phyloP scores from a whole-genome alignment of 805 yeast genomes.

The Suhomyces tanzawaensis region DNA sequence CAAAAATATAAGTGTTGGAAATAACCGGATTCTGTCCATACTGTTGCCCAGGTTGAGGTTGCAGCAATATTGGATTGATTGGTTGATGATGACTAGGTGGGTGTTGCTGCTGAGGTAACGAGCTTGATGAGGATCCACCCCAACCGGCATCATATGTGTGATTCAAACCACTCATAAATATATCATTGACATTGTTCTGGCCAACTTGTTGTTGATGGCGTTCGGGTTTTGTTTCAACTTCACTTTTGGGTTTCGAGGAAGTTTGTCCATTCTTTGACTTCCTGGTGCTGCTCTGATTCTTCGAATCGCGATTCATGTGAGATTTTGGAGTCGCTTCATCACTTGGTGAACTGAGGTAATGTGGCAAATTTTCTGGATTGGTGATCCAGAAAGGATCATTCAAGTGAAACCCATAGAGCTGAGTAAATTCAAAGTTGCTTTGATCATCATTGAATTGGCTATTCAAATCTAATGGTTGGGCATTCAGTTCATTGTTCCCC shows the following conservation, averaged over 20 bases:
- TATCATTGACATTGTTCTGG: neutral
- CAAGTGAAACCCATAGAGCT: constrained; percentile 39
- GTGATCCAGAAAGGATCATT: constrained; percentile 54
- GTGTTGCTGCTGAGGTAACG: neutral
- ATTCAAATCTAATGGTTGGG: neutral
- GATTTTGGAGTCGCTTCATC: constrained; percentile 17
- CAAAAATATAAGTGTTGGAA: constrained; percentile 2
- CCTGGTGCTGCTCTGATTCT: too few species aligned
- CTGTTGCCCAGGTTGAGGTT: neutral
- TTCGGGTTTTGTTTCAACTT: neutral
- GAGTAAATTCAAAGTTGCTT: constrained; percentile 23
- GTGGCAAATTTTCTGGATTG: constrained; percentile 46
- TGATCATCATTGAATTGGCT: neutral
- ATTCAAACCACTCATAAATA: neutral
- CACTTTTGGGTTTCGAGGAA: neutral
- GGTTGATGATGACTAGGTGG: neutral
- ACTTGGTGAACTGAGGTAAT: constrained; percentile 24
- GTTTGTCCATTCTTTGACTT: too few species aligned
- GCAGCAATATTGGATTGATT: neutral
- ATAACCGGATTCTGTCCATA: constrained; percentile 1
- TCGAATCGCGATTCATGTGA: neutral
- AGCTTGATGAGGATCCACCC: neutral
- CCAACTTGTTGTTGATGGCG: neutral
- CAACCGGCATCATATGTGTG: neutral
- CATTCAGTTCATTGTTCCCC: neutral